Conservation (phyloP, 805 yeast species). For the Kuraishia hungarica region DNA sequence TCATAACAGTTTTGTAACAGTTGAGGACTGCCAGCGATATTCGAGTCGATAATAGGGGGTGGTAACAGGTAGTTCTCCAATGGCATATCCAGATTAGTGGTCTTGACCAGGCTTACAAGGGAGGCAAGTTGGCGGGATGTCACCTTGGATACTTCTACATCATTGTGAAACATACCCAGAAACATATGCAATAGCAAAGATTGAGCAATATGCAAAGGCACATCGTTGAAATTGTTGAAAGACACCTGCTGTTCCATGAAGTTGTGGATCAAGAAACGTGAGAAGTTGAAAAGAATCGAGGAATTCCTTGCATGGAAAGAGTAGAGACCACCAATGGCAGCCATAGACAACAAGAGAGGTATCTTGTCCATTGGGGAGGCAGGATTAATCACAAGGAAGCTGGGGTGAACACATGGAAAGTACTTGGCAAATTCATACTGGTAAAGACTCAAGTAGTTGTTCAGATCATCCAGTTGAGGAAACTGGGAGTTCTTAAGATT, state of each 20-base stretch:
- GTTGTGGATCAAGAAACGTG: constrained; percentile 58
- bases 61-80: constrained; percentile 36
- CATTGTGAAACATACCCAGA: constrained; percentile 48
- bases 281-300: constrained; percentile 55
- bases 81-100: constrained; percentile 44
- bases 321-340: constrained; percentile 84
- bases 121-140: constrained; percentile 46
- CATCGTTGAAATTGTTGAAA: constrained; percentile 42
- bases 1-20: constrained; percentile 34
- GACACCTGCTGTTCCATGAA: constrained; percentile 45
- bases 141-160: constrained; percentile 37
- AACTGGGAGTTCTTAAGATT: constrained; percentile 51
- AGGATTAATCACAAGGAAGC: constrained; percentile 32
- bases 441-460: constrained; percentile 66
- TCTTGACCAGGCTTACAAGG: constrained; percentile 43
- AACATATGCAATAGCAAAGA: constrained; percentile 47
- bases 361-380: constrained; percentile 41
- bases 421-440: constrained; percentile 72
- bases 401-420: constrained; percentile 78
- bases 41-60: constrained; percentile 21
- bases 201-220: constrained; percentile 48
- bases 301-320: constrained; percentile 76
- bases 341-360: constrained; percentile 71
- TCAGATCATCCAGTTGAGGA: constrained; percentile 70
- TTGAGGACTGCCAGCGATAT: constrained; percentile 11